Conservation (phyloP, 1,284 basidiomycete species). For the Tilletia horrida region DNA sequence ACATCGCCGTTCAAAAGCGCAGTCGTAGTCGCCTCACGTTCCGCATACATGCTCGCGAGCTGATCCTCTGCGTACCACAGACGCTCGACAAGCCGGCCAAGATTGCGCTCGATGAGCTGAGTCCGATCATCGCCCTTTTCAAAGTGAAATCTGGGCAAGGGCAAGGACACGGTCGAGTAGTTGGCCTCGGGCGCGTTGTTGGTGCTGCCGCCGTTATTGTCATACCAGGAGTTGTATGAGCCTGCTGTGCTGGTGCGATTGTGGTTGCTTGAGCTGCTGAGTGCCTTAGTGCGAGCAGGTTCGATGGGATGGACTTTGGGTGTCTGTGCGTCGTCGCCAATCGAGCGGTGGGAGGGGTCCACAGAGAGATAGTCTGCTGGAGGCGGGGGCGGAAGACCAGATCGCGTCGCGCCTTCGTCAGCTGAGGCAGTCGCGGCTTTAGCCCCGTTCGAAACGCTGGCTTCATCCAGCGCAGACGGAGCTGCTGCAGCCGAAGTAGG, state of each 20-base stretch:
- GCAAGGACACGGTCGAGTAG: conserved; percentile 25
- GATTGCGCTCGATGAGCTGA: conserved; percentile 37
- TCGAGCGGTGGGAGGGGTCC: conserved; percentile 5
- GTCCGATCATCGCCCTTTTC: conserved; percentile 35
- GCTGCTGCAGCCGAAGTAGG: background rate
- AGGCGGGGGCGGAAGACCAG: background rate
- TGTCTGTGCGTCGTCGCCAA: conserved; percentile 2
- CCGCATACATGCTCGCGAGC: conserved; percentile 21
- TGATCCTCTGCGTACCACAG: conserved; percentile 47
- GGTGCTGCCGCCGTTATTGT: no score
- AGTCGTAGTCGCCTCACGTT: background rate
- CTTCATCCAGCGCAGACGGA: no score
- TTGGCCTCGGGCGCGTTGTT: background rate
- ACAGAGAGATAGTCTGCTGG: conserved; percentile 9
- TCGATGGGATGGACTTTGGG: background rate
- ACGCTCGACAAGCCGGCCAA: conserved; percentile 39
- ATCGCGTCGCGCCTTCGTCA: background rate
- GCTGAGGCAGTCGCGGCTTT: background rate
- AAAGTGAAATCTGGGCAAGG: conserved; percentile 38
- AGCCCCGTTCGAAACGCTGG: no score
- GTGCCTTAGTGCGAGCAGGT: background rate
- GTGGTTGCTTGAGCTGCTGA: background rate
- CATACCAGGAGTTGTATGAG: background rate
- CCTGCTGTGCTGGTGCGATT: background rate
- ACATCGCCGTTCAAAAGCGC: background rate